A percentile compares a stretch with the other conserved stretches of the same genome.
Conservation (phyloP, 73 alveolate species). For the Paramecium pentaurelia region DNA sequence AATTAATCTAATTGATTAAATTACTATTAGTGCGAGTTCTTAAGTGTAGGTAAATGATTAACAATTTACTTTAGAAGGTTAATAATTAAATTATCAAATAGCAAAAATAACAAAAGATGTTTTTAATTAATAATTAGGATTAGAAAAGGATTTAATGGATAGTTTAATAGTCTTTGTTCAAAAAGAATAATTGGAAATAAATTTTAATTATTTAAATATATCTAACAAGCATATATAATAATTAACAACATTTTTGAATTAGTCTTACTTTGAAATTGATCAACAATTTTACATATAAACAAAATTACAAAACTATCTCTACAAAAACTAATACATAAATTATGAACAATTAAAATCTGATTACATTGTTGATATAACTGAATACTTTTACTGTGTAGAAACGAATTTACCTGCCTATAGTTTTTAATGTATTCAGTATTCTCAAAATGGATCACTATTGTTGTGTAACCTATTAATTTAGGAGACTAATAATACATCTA, state of each 20-base stretch:
- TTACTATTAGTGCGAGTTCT: neutral
- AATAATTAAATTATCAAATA: neutral
- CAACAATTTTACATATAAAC: neutral
- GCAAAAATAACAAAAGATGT: neutral
- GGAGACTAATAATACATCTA: neutral
- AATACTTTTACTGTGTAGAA: neutral
- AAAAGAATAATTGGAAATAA: neutral
- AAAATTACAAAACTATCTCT: neutral
- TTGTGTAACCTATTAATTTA: neutral
- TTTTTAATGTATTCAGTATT: neutral
- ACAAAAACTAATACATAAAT: neutral
- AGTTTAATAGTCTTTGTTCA: neutral
- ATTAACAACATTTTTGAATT: neutral
- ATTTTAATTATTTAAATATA: neutral
- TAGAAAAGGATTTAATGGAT: neutral
- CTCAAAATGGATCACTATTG: neutral
- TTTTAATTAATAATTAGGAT: neutral
- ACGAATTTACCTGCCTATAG: neutral
- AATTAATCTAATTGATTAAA: neutral
- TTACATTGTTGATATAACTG: neutral
- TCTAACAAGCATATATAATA: neutral
- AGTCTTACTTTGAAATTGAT: neutral
- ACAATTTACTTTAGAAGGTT: neutral
- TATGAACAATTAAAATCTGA: neutral
- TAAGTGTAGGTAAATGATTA: neutral